Base-by-base conservation (phyloP, 2,329 filamentous ascomycete species). In the Arthrobotrys megalospora region DNA sequence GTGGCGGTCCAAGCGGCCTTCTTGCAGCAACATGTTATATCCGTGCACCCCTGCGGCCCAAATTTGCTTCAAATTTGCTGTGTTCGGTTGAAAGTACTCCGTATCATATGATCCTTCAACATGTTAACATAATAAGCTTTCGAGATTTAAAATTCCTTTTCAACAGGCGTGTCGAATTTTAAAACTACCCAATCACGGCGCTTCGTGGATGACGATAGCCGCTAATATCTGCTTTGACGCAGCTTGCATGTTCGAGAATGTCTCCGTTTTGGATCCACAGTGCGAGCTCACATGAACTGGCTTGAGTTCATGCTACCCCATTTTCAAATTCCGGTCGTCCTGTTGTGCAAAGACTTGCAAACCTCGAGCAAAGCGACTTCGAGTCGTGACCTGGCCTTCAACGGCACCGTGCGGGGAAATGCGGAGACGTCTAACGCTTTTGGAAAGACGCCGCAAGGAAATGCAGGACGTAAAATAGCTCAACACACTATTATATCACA, bases 1-100 rank as follows among this genome's bases (percentile, higher is more conserved):
- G 16, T 50, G 55, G 65, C 43, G 72, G 73, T 52, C 73, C 69
- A 77, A 77, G 73, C 73, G 73, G 66, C 41, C 11, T 6, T 66
- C 60, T 48, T 71, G 73, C 73, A 77, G 63, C 19, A 73, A 48
- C 43, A 3, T 43, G n/a, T 43, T 32, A 36, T 28, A 58, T 48
- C 28, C 36, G 50, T 66, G 62, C 62, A 60, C 21, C 60, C 47
- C 32, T 36, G 12, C 38, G 19, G 24, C 21, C 47, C 19, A 72
- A 60, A 53, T 55, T 68, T 55, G 19, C 48, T 68, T 43, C 55
- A 34, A 41, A 24, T 41, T 24, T 14, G 6, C 21, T 8, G 19
- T 43, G 34, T 41, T 41, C 36, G 55, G 32, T 43, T 43, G 10
- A 43, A 60, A 43, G 19, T 28, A n/a, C n/a, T n/a, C n/a, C n/a